phyloP scores from a whole-genome alignment of 331 rosid species.

The Quercus tomentella region DNA sequence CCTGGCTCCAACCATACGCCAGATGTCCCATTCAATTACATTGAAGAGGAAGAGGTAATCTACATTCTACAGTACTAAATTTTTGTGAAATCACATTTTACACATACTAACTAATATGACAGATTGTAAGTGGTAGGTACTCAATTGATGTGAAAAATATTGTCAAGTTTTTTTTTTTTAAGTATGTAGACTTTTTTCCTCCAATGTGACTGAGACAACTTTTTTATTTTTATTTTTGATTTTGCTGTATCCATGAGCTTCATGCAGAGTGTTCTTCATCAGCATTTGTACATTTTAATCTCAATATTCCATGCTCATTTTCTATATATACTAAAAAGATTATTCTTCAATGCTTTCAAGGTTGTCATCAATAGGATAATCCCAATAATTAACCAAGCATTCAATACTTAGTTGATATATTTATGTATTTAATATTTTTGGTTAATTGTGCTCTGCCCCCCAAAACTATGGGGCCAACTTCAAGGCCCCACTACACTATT shows the following conservation, averaged over 20 bases:
- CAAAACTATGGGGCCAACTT: too few relatives aligned
- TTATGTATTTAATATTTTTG: too few relatives aligned
- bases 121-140: too few relatives aligned
- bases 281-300: neutral
- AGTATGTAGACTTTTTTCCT: neutral
- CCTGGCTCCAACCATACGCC: neutral
- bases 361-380: neutral
- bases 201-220: slow-evolving; percentile 14
- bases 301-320: neutral
- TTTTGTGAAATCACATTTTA: neutral
- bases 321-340: neutral
- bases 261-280: neutral
- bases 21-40: neutral
- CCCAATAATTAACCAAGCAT: neutral
- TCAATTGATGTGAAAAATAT: too few relatives aligned
- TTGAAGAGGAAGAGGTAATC: neutral
- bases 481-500: too few relatives aligned
- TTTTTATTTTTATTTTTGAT: neutral
- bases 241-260: slow-evolving; percentile 30
- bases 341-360: neutral
- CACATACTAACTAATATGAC: neutral
- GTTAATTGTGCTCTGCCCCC: too few relatives aligned
- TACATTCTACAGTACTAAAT: neutral
- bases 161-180: too few relatives aligned
- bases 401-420: too few relatives aligned